Percentiles rank a stretch among this genome's conserved stretches.
Evolutionary conservation across 306 rosid species (phyloP).

Genomic region (Begonia peltatifolia): DNA sequence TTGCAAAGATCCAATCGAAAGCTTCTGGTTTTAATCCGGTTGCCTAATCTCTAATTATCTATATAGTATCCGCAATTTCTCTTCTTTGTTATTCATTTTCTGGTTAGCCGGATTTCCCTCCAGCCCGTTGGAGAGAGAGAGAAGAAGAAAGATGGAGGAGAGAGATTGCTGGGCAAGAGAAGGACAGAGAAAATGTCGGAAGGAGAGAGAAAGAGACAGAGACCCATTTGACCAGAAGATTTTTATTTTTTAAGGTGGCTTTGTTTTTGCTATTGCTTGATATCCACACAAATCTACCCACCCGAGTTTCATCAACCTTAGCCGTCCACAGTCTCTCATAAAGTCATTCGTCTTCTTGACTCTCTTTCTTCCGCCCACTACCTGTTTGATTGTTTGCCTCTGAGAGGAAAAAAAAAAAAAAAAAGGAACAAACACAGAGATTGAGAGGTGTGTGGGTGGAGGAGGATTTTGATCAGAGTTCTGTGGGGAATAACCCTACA

Average conservation of each 20-base stretch:
- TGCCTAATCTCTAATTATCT: no score
- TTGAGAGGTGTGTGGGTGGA: constrained; percentile 25
- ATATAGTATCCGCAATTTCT: no score
- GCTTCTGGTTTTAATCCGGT: no score
- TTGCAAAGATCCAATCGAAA: no score
- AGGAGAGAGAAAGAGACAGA: constrained; percentile 1
- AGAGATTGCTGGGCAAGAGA: background rate
- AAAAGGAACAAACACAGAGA: background rate
- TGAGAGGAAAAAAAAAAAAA: background rate
- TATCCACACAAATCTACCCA: constrained; percentile 28
- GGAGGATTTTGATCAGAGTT: constrained; percentile 32
- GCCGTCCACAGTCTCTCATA: constrained; percentile 23
- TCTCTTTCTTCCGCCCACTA: constrained; percentile 15
- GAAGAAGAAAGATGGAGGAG: background rate
- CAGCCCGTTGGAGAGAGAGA: constrained; percentile 9
- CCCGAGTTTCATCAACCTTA: constrained; percentile 15
- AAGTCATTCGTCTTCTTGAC: constrained; percentile 7
- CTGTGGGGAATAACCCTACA: constrained; percentile 24
- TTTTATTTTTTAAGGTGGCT: background rate
- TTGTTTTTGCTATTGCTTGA: constrained; percentile 5
- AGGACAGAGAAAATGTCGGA: background rate
- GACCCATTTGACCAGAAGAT: background rate
- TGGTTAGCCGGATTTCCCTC: constrained; percentile 33
- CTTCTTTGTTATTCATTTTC: constrained; percentile 5
- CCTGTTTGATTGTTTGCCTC: constrained; percentile 24